These are phyloP conservation scores for Debaryomyces maramus DNA, from an alignment of 805 yeast genomes.

Conservation along the genomic window DNA sequence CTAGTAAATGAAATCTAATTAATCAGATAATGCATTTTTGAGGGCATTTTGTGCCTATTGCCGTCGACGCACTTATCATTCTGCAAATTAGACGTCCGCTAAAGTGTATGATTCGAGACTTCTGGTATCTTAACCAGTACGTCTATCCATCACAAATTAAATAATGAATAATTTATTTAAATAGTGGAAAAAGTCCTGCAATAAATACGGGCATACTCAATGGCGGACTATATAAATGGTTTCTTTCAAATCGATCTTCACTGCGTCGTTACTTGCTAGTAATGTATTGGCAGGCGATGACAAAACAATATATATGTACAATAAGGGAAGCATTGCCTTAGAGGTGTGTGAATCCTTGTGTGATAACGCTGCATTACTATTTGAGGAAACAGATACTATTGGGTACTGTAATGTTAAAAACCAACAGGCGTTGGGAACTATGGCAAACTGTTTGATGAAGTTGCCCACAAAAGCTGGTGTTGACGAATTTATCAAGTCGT, in stretches of 20 bases:
- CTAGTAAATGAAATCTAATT: no score
- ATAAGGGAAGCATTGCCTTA: conserved; percentile 24
- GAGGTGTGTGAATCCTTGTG: conserved; percentile 25
- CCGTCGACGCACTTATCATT: no score
- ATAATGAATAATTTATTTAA: no score
- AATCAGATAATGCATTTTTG: no score
- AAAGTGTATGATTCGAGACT: no score
- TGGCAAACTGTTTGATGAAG: conserved; percentile 33
- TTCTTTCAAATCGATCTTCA: not conserved
- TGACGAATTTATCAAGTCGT: conserved; percentile 21
- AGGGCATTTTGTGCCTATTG: no score
- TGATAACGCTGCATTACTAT: conserved; percentile 26
- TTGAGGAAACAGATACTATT: conserved; percentile 21
- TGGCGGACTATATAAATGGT: no score
- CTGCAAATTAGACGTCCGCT: no score
- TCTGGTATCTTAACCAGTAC: no score
- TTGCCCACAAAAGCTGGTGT: conserved; percentile 25
- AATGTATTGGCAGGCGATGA: conserved; percentile 18
- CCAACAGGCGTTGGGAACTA: conserved; percentile 41
- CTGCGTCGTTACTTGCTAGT: conserved; percentile 7
- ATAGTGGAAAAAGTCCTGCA: no score
- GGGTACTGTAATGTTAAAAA: conserved; percentile 34
- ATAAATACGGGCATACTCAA: no score
- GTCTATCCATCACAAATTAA: no score
- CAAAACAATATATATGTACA: conserved; percentile 18